These are phyloP conservation scores for Pholiota molesta DNA, from an alignment of 768 basidiomycete species.

Conservation along the genomic window DNA sequence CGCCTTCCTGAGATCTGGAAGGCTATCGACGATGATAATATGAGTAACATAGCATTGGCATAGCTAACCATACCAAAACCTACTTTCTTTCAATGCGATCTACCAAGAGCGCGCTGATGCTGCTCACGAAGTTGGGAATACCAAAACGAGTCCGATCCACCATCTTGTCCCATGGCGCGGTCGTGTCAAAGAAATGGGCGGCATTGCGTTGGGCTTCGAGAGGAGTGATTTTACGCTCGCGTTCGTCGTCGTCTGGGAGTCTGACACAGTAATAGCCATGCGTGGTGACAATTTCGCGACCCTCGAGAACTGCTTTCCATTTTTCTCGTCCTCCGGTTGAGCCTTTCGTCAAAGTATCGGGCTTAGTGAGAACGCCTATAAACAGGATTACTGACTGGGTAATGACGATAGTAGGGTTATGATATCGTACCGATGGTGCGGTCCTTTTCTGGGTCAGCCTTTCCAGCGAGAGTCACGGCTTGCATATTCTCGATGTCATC, in stretches of 20 bases:
- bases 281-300: conserved; percentile 43
- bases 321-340: conserved; percentile 37
- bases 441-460: conserved; percentile 55
- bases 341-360: conserved; percentile 54
- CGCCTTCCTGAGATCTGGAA: conserved; percentile 46
- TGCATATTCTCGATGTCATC: conserved; percentile 72
- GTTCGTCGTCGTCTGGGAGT: conserved; percentile 62
- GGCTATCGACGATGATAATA: conserved; percentile 31
- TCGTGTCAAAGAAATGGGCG: conserved; percentile 47
- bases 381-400: neutral
- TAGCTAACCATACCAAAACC: conserved; percentile 18
- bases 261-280: conserved; percentile 69
- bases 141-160: conserved; percentile 53
- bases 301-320: conserved; percentile 60
- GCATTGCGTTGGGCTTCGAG: conserved; percentile 40
- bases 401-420: neutral
- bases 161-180: conserved; percentile 56
- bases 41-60: neutral
- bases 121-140: conserved; percentile 51
- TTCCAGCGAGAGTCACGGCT: conserved; percentile 55
- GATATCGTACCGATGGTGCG: conserved; percentile 60
- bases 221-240: conserved; percentile 38
- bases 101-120: conserved; percentile 56
- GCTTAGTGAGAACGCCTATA: conserved; percentile 71
- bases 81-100: conserved; percentile 56